Evolutionary conservation across 1,284 basidiomycete species (phyloP), one percentile per base, ranked within the genome.

Genomic region (Malassezia japonica): DNA sequence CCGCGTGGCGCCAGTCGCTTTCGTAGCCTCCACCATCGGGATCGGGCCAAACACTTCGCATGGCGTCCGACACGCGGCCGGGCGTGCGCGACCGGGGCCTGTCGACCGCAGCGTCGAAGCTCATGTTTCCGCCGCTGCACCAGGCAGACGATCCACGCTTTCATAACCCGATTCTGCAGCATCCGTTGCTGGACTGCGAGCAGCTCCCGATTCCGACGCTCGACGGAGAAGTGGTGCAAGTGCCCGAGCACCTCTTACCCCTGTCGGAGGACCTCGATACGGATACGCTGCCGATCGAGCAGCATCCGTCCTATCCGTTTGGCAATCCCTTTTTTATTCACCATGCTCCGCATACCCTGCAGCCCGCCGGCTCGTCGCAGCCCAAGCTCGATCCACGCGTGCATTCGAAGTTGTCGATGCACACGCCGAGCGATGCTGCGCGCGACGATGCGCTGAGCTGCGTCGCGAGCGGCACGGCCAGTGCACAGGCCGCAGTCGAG

Each of bases 291-390:
- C 65, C 65, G 9, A 58, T 56, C 6, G 65, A 68, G 28, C 60
- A 64, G 48, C 65, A 68, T 45, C 54, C 65, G 7, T 62, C 60
- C 10, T 68, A 66, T 42, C 64, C 64, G 0, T 61, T 64, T 24
- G 64, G 64, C 20, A 63, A 64, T 23, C 59, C 56, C 2, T 59
- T 42, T 48, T 35, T 18, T 39, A 40, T 57, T 27, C 46, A 46
- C 39, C 50, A 48, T 27, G 33, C 41, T 10, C 46, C 50, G 16
- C 45, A 48, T 31, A 46, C 55, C 24, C 46, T 57, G 20, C 55
- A 52, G 38, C 46, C 50, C n/a, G 16, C 36, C 25, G 44, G 47
- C 35, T 41, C 55, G 20, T 48, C 55, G 21, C 45, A 52, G 40
- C 47, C 55, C 39, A 44, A 53, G 28, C 33, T 48, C 6, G 34